A percentile compares a stretch with the other conserved stretches of the same genome.
These are phyloP conservation scores for Cyclostephanos tholiformis DNA, from an alignment of 108 stramenopile genomes.

Conservation along the genomic window DNA sequence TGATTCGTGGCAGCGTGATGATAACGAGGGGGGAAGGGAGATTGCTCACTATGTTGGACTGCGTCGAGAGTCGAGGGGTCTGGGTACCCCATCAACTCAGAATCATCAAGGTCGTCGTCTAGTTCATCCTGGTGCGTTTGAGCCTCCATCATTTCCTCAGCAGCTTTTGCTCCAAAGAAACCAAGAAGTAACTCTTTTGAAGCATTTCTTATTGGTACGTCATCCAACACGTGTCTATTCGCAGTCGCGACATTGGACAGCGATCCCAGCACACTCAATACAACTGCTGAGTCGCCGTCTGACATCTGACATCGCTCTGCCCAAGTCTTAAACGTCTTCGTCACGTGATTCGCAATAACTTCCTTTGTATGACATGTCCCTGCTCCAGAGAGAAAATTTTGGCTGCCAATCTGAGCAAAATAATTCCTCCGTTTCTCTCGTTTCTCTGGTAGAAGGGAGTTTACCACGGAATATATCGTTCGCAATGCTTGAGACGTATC, in stretches of 20 bases:
- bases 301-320: conserved; percentile 52
- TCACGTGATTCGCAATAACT: conserved; percentile 44
- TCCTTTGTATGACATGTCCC: conserved; percentile 32
- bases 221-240: conserved; percentile 32
- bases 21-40: neutral
- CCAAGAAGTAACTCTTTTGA: conserved; percentile 41
- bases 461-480: conserved; percentile 31
- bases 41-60: neutral
- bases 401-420: conserved; percentile 38
- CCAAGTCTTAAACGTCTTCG: conserved; percentile 44
- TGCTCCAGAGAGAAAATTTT: conserved; percentile 40
- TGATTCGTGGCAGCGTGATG: neutral
- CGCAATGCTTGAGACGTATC: conserved; percentile 42
- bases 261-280: conserved; percentile 49
- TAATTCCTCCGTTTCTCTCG: conserved; percentile 48
- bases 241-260: conserved; percentile 49
- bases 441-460: conserved; percentile 51
- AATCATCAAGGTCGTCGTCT: conserved; percentile 23
- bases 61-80: conserved; percentile 8
- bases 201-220: conserved; percentile 51
- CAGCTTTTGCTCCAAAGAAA: conserved; percentile 32
- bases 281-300: conserved; percentile 54
- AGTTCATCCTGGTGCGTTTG: conserved; percentile 6
- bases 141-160: neutral
- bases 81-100: conserved; percentile 5